Evolutionary conservation across 75 land plant genomes (phyloP), one percentile per base, ranked within the genome.

Genomic region (Cupressus sempervirens): DNA sequence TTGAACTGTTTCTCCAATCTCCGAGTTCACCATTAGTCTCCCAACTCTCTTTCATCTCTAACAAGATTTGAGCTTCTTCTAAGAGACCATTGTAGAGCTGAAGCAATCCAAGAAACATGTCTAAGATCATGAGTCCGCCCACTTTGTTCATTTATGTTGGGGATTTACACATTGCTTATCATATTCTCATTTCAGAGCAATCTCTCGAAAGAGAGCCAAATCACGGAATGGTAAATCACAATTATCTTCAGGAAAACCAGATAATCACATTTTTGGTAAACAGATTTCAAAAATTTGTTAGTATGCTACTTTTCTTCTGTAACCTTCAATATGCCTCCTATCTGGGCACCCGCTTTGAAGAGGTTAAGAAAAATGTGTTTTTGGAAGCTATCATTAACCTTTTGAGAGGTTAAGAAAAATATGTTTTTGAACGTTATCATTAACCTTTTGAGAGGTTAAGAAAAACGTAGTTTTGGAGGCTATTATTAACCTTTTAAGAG

Each of bases 31-130:
- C 83, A 82, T 52, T 29, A 7, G 62, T 52, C 5, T 82, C 0
- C 83, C 83, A 82, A 16, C 34, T 30, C 23, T 30, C 36, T 26
- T 52, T 82, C 4, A 82, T 7, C 16, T 82, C 52, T 36, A 82
- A 48, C 7, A 82, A 48, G 3, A 53, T 30, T 82, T 82, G 83
- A 11, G 35, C 83, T 50, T 82, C 83, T 48, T 82, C 83, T 30
- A 58, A 82, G 48, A 82, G 80, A 3, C 83, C 45, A 53, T 53
- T 82, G 36, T 38, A 50, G 62, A 56, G 23, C 58, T 82, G 58
- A 4, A 82, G 0, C 29, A 32, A 32, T 12, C 13, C 13, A 50
- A 50, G 56, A 30, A 82, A 82, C 18, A 82, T 3, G 46, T 18
- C 54, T 8, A 52, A 32, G 26, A 82, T 30, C 36, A 82, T 7